These are phyloP conservation scores for Dalbergia cochinchinensis DNA, from an alignment of 306 rosid species.

Conservation along the genomic window DNA sequence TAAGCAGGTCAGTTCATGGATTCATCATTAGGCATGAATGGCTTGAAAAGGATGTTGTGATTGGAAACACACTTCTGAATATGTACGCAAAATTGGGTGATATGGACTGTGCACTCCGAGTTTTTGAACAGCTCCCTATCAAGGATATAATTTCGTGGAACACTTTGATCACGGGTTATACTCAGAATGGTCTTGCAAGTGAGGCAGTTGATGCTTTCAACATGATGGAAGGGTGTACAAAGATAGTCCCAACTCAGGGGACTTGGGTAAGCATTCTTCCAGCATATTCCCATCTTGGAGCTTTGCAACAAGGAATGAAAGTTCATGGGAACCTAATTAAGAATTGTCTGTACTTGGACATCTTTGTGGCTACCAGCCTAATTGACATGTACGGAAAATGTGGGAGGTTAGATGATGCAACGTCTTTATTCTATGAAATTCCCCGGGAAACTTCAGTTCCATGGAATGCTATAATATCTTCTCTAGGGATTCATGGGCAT, in stretches of 20 bases:
- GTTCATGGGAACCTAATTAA: conserved; percentile 55
- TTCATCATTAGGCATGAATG: conserved; percentile 45
- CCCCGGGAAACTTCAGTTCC: conserved; percentile 53
- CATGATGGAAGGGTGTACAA: conserved; percentile 48
- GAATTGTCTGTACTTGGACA: conserved; percentile 51
- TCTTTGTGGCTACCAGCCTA: conserved; percentile 60
- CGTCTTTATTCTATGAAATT: conserved; percentile 55
- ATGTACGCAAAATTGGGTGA: conserved; percentile 57
- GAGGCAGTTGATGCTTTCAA: conserved; percentile 54
- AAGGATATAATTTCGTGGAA: conserved; percentile 60
- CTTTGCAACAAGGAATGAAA: conserved; percentile 61
- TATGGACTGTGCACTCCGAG: conserved; percentile 44
- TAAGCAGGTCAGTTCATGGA: conserved; percentile 54
- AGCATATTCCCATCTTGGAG: conserved; percentile 64
- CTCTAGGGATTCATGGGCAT: conserved; percentile 58
- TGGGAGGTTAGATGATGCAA: conserved; percentile 53
- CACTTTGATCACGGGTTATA: conserved; percentile 58
- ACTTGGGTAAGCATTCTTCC: conserved; percentile 69
- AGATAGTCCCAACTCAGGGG: conserved; percentile 55
- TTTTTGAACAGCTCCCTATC: conserved; percentile 52
- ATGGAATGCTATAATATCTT: conserved; percentile 62
- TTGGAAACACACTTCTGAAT: conserved; percentile 50
- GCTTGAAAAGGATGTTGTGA: conserved; percentile 48
- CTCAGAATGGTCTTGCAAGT: conserved; percentile 63
- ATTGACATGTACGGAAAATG: conserved; percentile 60